Base-by-base conservation (phyloP, 176 grass and related monocot species). In the Secale cereale region DNA sequence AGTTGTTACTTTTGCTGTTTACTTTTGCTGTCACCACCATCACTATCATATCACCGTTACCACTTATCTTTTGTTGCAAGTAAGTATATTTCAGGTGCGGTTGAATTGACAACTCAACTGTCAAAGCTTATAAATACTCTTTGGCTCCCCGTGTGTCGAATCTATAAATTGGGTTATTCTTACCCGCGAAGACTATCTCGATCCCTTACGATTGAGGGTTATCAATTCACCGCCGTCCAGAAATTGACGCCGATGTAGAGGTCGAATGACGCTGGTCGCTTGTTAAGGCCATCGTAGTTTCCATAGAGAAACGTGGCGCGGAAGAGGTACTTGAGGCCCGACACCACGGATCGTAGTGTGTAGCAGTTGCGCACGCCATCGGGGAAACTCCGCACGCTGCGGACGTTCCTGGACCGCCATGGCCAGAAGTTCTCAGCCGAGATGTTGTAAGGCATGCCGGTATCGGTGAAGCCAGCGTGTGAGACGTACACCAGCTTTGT, bases 351-450 rank as follows among this genome's bases (percentile, higher is more conserved):
- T 6, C 70, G 85, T 3, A 94, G 74, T 4, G 89, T 81, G 84
- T 94, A 94, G 83, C 92, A 91, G 78, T 79, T 89, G 69, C 92
- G 78, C 17, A 3, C 30, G 8, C 79, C 88, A n/a, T 63, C 81
- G 4, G 83, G 73, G 59, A 97, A 91, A 89, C 91, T 97, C 45
- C 91, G 69, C 50, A 3, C 31, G 65, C 19, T 68, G 17, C 17
- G 9, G 65, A 19, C 16, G 17, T 9, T 30, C 31, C 3, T 31
- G 16, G 65, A 22, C 0, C 7, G 46, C 46, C 46, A 5, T 0
- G 46, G 31, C 30, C 7, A 17, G 8, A 76, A 20, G 74, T 70
- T 90, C 63, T 78, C 81, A 1, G 19, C 32, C 8, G 85, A 89
- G 65, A 68, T 68, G 17, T 68, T 36, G 65, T 68, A 32, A 16